phyloP scores from a whole-genome alignment of 225 moss, liverwort and hornwort species.

The Ulota crispa region DNA sequence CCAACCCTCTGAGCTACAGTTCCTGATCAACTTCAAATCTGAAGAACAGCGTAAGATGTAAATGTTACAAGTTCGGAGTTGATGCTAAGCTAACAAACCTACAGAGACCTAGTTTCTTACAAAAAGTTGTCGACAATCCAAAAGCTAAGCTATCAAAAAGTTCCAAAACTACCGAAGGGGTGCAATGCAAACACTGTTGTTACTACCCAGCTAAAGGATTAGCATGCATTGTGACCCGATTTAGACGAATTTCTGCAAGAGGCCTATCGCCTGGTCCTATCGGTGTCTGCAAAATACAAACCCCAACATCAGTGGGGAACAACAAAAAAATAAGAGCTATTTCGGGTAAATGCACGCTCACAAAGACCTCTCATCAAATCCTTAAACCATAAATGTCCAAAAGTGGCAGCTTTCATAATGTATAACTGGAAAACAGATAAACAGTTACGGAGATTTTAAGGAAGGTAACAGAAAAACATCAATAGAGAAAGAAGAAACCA shows the following conservation, averaged over 20 bases:
- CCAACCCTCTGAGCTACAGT: not conserved
- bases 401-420: not conserved
- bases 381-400: not conserved
- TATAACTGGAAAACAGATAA: not conserved
- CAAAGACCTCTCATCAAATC: not conserved
- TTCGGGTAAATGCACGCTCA: not conserved
- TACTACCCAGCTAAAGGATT: conserved; percentile 94
- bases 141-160: not conserved
- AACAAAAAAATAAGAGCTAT: not conserved
- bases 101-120: not conserved
- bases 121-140: not conserved
- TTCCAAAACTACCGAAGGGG: not conserved
- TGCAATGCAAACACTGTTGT: conserved; percentile 4
- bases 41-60: not conserved
- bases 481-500: not conserved
- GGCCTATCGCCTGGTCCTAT: conserved; percentile 86
- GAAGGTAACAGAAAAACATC: not conserved
- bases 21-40: not conserved
- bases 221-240: conserved; percentile 89
- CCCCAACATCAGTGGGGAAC: not conserved
- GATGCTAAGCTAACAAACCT: not conserved
- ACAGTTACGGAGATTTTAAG: not conserved
- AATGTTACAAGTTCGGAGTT: conserved; percentile 7
- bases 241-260: conserved; percentile 95
- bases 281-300: conserved; percentile 79